A percentile compares a stretch with the other conserved stretches of the same genome.
Conservation (phyloP, 78 protist species). For the Dictyostelium capitatum region DNA sequence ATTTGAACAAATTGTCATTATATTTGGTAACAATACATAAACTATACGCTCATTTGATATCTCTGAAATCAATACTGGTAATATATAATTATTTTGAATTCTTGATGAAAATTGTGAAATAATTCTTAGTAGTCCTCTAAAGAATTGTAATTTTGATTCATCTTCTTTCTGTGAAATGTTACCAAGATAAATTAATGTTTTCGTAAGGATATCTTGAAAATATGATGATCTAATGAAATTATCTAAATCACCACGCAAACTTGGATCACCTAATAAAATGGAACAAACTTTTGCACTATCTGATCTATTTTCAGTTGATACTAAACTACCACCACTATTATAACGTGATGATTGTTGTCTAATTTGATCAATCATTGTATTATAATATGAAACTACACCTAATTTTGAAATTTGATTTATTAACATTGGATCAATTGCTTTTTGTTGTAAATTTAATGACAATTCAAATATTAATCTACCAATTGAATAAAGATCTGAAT, state of each 20-base stretch:
- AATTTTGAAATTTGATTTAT: constrained; percentile 23
- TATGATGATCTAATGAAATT: constrained; percentile 41
- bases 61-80: constrained; percentile 38
- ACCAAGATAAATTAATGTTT: constrained; percentile 34
- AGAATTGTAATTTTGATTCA: constrained; percentile 66
- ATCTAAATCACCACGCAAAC: constrained; percentile 48
- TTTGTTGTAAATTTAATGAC: background rate
- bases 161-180: constrained; percentile 70
- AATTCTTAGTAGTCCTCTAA: constrained; percentile 33
- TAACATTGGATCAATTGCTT: background rate
- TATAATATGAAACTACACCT: constrained; percentile 20
- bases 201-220: constrained; percentile 36
- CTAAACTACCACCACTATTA: no score
- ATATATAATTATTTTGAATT: constrained; percentile 30
- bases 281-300: constrained; percentile 61
- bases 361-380: background rate
- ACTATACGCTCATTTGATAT: constrained; percentile 35
- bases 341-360: background rate
- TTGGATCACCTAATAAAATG: constrained; percentile 46
- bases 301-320: no score
- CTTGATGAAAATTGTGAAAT: constrained; percentile 55
- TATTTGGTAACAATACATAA: constrained; percentile 43
- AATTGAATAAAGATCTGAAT: constrained; percentile 39
- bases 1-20: background rate
- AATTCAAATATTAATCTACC: constrained; percentile 58